Evolutionary conservation across 2,329 filamentous ascomycete genomes (phyloP).

Genomic region (Cladosporium colombiae): DNA sequence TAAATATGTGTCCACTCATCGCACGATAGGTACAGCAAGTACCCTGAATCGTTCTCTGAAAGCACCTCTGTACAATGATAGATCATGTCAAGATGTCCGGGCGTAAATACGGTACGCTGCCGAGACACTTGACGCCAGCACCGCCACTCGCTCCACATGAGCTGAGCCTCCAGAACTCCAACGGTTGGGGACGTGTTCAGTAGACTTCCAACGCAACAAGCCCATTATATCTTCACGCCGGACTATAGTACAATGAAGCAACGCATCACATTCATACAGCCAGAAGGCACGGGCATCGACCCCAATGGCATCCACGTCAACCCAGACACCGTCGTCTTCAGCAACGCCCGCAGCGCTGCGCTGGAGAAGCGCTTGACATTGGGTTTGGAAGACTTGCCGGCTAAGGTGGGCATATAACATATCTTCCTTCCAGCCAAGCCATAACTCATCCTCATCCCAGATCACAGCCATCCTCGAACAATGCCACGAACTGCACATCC

Average conservation of each 20-base stretch:
- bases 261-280: conserved; percentile 72
- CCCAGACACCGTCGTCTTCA: conserved; percentile 56
- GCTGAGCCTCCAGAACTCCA: background rate
- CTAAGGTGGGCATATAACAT: conserved; percentile 50
- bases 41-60: no score
- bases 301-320: conserved; percentile 63
- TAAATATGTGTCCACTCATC: background rate
- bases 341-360: conserved; percentile 60
- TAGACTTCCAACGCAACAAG: background rate
- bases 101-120: conserved; percentile 2
- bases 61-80: background rate
- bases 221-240: background rate
- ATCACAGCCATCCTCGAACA: conserved; percentile 50
- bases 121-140: background rate
- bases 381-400: conserved; percentile 70
- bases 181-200: background rate
- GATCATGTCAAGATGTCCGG: background rate
- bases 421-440: background rate
- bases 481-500: conserved; percentile 72
- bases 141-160: conserved; percentile 1
- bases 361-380: conserved; percentile 81
- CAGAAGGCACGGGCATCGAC: conserved; percentile 63
- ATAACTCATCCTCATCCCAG: background rate
- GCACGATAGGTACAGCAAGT: background rate
- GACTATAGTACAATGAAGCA: conserved; percentile 62